A percentile compares a stretch with the other conserved stretches of the same genome.
These are phyloP conservation scores for Mucor mucedo DNA, from an alignment of 371 early-diverging fungal genomes.

Conservation along the genomic window DNA sequence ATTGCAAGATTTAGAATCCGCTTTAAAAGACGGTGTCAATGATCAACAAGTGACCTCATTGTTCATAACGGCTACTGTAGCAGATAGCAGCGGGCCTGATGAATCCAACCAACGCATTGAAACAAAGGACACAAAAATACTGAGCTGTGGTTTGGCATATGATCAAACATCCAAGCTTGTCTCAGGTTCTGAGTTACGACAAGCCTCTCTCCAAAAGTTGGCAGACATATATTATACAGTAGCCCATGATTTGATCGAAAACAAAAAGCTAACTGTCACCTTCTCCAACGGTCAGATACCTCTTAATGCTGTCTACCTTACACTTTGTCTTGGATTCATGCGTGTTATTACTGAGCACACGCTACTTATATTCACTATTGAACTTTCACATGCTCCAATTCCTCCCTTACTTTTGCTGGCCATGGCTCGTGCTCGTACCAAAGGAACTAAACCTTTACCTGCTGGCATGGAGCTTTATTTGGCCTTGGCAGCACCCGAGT, in stretches of 20 bases:
- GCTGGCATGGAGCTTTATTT: conserved; percentile 52
- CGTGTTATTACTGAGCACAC: conserved; percentile 59
- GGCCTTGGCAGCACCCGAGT: conserved; percentile 51
- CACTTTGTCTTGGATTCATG: conserved; percentile 37
- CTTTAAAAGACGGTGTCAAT: conserved; percentile 14
- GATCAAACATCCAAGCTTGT: conserved; percentile 30
- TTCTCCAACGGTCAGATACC: conserved; percentile 55
- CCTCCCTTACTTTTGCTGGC: conserved; percentile 40
- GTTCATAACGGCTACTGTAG: conserved; percentile 33
- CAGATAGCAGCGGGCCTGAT: conserved; percentile 11
- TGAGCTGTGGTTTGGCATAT: conserved; percentile 41
- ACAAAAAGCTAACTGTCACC: conserved; percentile 39
- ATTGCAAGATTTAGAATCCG: conserved; percentile 21
- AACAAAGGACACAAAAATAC: conserved; percentile 31
- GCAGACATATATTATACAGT: conserved; percentile 22
- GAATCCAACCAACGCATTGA: conserved; percentile 22
- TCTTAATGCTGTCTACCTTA: conserved; percentile 43
- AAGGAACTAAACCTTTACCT: conserved; percentile 27
- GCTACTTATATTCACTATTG: conserved; percentile 34
- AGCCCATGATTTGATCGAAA: conserved; percentile 6
- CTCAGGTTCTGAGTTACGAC: conserved; percentile 15
- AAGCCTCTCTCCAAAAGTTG: conserved; percentile 24
- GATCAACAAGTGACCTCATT: conserved; percentile 32
- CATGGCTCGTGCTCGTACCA: conserved; percentile 30
- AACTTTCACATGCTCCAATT: conserved; percentile 41